Percentiles rank a stretch among this genome's conserved stretches.
Evolutionary conservation across 164 flowering plant species (phyloP).

Genomic region (Umbellularia californica): DNA sequence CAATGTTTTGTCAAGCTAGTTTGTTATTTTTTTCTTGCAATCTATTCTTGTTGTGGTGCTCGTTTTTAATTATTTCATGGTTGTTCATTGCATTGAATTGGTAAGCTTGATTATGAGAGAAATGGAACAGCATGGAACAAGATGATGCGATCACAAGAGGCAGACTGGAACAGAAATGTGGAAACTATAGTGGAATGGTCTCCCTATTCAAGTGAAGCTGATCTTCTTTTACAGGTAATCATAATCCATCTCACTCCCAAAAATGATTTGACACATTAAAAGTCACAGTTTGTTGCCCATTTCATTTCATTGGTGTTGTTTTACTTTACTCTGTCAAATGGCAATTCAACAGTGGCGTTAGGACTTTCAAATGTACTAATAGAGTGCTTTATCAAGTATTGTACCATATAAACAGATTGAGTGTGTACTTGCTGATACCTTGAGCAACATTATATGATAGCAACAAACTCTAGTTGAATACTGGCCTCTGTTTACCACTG

Average conservation of each 20-base stretch:
- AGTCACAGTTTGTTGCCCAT: too few species aligned
- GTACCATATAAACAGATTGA: too few species aligned
- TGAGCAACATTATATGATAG: too few species aligned
- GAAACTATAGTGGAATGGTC: slow-evolving; percentile 85
- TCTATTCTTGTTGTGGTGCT: background rate
- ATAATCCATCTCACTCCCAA: background rate
- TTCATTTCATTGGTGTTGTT: too few species aligned
- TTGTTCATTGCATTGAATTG: slow-evolving; percentile 8
- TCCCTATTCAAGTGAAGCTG: slow-evolving; percentile 68
- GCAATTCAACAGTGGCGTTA: background rate
- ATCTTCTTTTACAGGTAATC: slow-evolving; percentile 72
- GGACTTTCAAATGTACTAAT: background rate
- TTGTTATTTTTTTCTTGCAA: background rate
- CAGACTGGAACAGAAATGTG: slow-evolving; percentile 63
- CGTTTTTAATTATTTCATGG: background rate
- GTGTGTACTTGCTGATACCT: too few species aligned
- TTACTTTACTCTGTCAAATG: background rate
- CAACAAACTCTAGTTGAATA: too few species aligned
- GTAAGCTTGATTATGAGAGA: slow-evolving; percentile 67
- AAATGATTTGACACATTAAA: too few species aligned
- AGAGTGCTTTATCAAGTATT: too few species aligned
- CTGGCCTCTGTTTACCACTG: background rate
- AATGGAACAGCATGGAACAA: slow-evolving; percentile 43
- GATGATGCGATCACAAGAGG: slow-evolving; percentile 38
- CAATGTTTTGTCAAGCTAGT: background rate